phyloP scores from a whole-genome alignment of 1,139 yeast genomes.

The Suhomyces anneliseae region DNA sequence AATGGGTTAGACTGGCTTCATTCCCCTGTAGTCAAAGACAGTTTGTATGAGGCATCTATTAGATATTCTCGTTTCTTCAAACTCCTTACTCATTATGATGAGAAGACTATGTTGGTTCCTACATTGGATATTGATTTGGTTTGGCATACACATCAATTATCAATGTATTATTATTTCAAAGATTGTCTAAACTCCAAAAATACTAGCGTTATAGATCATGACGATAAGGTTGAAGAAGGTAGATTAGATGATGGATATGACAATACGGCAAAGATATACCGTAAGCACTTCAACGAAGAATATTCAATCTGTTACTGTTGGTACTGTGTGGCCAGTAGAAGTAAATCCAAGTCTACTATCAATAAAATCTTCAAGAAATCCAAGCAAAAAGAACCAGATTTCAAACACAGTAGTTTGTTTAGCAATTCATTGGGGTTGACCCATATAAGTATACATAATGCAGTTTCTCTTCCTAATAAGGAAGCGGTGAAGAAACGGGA shows the following conservation, averaged over 20 bases:
- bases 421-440: slow-evolving; percentile 13
- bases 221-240: slow-evolving; percentile 27
- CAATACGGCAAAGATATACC: slow-evolving; percentile 22
- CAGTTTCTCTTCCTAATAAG: slow-evolving; percentile 14
- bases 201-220: slow-evolving; percentile 26
- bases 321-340: slow-evolving; percentile 21
- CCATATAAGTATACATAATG: slow-evolving; percentile 21
- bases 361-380: slow-evolving; percentile 10
- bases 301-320: slow-evolving; percentile 31
- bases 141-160: slow-evolving; percentile 43
- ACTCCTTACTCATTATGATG: slow-evolving; percentile 16
- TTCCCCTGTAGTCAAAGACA: slow-evolving; percentile 20
- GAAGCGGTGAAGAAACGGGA: slow-evolving; percentile 5
- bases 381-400: background rate
- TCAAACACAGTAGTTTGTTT: slow-evolving; percentile 3
- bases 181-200: slow-evolving; percentile 17
- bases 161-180: slow-evolving; percentile 23
- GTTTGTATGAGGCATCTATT: slow-evolving; percentile 20
- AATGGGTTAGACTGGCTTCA: slow-evolving; percentile 30
- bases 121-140: slow-evolving; percentile 41
- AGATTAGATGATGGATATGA: slow-evolving; percentile 22
- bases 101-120: slow-evolving; percentile 27
- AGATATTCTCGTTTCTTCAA: slow-evolving; percentile 30
- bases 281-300: slow-evolving; percentile 18
- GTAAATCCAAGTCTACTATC: slow-evolving; percentile 8